Base-by-base conservation (phyloP, 257 asterid species). In the Verbena officinalis region DNA sequence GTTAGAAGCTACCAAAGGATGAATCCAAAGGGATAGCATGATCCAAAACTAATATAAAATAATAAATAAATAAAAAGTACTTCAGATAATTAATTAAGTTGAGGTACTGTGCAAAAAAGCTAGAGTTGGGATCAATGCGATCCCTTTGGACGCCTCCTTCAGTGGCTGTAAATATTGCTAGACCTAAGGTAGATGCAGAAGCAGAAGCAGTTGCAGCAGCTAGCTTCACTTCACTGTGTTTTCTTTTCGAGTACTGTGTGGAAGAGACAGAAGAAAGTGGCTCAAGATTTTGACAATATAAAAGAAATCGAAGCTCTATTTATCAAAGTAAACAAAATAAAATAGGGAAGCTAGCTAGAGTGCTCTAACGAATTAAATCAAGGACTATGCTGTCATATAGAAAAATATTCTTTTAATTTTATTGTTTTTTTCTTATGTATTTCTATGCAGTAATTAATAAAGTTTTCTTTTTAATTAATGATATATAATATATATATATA, bases 121-220 rank as follows among this genome's bases (percentile, higher is more conserved):
- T 23, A 31, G 45, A 74, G 50, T 40, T 58, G 76, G 87, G 96
- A 91, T 88, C 98, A 91, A 91, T 91, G 96, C 96, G 95, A 88
- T 88, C 98, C 98, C 96, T 91, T 91, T 91, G 98, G 98, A 88
- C 84, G 81, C 84, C 77, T 91, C 84, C 95, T 80, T 78, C 57
- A 77, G 92, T 64, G 74, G 90, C 96, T 67, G 74, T 71, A 40
- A 69, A 62, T 72, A n/a, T n/a, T n/a, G n/a, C n/a, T n/a, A n/a
- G n/a, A n/a, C n/a, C n/a, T n/a, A n/a, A n/a, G 62, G 59, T 20
- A 20, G 5, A 5, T 27, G 33, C 33, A 27, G 33, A 27, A 2
- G 33, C 33, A 27, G 59, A 14, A 19, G 43, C 49, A 12, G 50
- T 11, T 16, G 40, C 30, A 12, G 22, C 9, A 3, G 23, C 36